Percentiles rank a stretch among this genome's conserved stretches.
Conservation (phyloP, 805 yeast species). For the Metahyphopichia silvanorum region DNA sequence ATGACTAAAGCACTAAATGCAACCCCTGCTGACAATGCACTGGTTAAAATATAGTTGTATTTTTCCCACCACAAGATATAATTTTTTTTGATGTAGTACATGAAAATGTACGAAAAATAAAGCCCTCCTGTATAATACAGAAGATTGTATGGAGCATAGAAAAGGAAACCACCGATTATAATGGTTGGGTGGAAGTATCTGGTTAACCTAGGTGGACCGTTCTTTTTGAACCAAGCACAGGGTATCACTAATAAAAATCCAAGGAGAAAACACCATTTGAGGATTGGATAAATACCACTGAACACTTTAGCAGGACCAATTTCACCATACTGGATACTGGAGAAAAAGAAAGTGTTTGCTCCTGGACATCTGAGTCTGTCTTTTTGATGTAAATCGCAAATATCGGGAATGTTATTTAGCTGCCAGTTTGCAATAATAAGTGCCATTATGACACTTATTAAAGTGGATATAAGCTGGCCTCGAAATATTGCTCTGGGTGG, state of each 20-base stretch:
- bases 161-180: constrained; percentile 47
- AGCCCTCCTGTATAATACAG: constrained; percentile 59
- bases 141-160: constrained; percentile 51
- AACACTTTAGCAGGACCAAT: constrained; percentile 61
- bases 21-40: constrained; percentile 60
- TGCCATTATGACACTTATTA: constrained; percentile 31
- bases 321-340: constrained; percentile 54
- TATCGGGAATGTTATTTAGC: constrained; percentile 28
- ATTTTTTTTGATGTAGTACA: constrained; percentile 48
- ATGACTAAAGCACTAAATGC: constrained; percentile 59
- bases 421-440: constrained; percentile 40
- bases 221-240: constrained; percentile 31
- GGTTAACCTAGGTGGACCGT: constrained; percentile 29
- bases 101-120: constrained; percentile 53
- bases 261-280: constrained; percentile 57
- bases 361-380: constrained; percentile 40
- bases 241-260: constrained; percentile 45
- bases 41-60: constrained; percentile 61
- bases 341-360: constrained; percentile 47
- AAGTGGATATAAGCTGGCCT: constrained; percentile 38
- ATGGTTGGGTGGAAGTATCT: constrained; percentile 53
- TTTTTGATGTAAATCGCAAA: constrained; percentile 34
- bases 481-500: constrained; percentile 60
- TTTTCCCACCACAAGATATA: constrained; percentile 66
- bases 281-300: constrained; percentile 49